Evolutionary conservation across 2,329 filamentous ascomycete genomes (phyloP).

Genomic region (Reticulascus tulasneorum): DNA sequence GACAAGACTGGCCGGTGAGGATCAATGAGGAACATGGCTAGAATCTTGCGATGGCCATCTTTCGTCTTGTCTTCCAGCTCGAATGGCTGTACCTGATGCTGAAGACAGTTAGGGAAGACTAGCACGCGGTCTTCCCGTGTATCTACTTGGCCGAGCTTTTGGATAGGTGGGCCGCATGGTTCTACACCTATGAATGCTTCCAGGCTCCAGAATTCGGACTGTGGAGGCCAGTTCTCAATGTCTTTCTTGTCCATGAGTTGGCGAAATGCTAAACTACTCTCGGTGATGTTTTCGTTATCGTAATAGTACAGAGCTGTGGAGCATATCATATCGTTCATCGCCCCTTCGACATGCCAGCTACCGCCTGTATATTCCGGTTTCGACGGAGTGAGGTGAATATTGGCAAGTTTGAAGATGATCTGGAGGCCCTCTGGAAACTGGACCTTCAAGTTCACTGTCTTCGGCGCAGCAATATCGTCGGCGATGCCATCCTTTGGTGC

Average conservation of each 20-base stretch:
- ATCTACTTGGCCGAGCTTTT: constrained; percentile 42
- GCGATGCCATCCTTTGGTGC: not conserved
- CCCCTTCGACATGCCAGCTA: constrained; percentile 51
- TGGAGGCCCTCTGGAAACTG: constrained; percentile 50
- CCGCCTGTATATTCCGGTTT: constrained; percentile 49
- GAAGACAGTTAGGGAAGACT: constrained; percentile 51
- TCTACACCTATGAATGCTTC: constrained; percentile 29
- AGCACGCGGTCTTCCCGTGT: constrained; percentile 44
- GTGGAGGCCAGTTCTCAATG: constrained; percentile 22
- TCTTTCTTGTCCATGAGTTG: constrained; percentile 30
- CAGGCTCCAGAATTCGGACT: constrained; percentile 29
- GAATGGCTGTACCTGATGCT: constrained; percentile 50
- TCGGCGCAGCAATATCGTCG: too few relatives aligned
- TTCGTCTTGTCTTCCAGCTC: constrained; percentile 43
- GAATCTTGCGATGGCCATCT: constrained; percentile 54
- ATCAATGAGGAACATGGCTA: constrained; percentile 58
- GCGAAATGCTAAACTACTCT: constrained; percentile 46
- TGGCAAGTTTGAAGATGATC: constrained; percentile 60
- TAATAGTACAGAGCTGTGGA: constrained; percentile 61
- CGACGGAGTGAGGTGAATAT: constrained; percentile 55
- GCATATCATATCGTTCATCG: constrained; percentile 58
- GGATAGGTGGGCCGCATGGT: constrained; percentile 18
- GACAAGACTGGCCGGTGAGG: constrained; percentile 41
- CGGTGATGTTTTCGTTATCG: constrained; percentile 55
- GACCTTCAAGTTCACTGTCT: too few relatives aligned